Evolutionary conservation across 1,284 basidiomycete species (phyloP), one percentile per base, ranked within the genome.

Genomic region (Ganoderma boninense): DNA sequence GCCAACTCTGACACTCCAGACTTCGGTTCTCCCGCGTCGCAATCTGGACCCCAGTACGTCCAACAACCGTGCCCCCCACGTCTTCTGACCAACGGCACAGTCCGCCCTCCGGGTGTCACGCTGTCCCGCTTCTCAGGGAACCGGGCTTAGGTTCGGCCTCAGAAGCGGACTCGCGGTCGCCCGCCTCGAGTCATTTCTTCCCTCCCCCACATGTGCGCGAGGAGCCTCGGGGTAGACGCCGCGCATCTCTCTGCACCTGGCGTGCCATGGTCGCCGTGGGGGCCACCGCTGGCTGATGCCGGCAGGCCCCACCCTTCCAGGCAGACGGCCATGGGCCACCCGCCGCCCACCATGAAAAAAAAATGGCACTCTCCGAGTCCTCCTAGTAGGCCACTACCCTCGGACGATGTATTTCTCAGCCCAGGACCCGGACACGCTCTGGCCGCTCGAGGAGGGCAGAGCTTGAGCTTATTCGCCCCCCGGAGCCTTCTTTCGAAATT

Each of bases 31-130:
- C 54, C 54, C 14, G 54, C 26, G 54, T 57, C 54, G 54, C 54
- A 29, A 14, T 57, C 32, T 29, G 54, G 54, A 57, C 54, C 54
- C 54, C 18, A 57, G 54, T 57, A 57, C 54, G 49, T 52, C 23
- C 23, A 52, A 26, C 49, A 52, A 52, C 49, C 49, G 49, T 26
- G 8, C 54, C 29, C 54, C 23, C 11, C 54, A 57, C 29, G 29
- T 57, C 29, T 57, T 16, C 54, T 57, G 54, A 35, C 54, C 54
- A 57, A 57, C 11, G 49, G 49, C 49, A 52, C 49, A 26, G 11
- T 52, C 49, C 49, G 49, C 13, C 26, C 23, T 26, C 23, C 49
- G 26, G 23, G 10, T 13, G 49, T 26, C 49, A 26, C 18, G 54
- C 32, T 16, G 54, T 29, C 54, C 54, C 26, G 29, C 54, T 35